Evolutionary conservation across 2,329 filamentous ascomycete genomes (phyloP).

Genomic region (Cladosporium sp.): DNA sequence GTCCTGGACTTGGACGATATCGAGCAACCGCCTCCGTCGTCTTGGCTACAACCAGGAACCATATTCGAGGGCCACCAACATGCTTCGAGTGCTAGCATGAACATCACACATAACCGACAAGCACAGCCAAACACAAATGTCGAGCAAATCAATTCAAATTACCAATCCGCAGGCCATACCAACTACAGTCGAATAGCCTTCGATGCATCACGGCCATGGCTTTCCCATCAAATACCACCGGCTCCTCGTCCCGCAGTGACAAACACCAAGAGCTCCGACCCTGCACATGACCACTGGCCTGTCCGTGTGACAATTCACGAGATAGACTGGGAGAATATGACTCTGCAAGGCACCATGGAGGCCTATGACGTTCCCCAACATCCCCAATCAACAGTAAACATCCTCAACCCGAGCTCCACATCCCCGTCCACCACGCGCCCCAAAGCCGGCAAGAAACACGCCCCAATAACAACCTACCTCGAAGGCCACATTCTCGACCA

Average conservation of each 20-base stretch:
- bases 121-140: conserved; percentile 21
- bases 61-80: conserved; percentile 63
- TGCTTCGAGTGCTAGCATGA: conserved; percentile 43
- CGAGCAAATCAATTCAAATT: conserved; percentile 38
- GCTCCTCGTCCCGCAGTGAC: conserved; percentile 17
- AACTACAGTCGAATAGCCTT: conserved; percentile 31
- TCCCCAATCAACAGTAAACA: conserved; percentile 30
- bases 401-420: conserved; percentile 23
- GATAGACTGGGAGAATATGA: conserved; percentile 62
- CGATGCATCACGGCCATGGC: conserved; percentile 41
- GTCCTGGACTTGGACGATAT: conserved; percentile 56
- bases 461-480: conserved; percentile 63
- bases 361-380: conserved; percentile 65
- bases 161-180: conserved; percentile 29
- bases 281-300: conserved; percentile 62
- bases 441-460: conserved; percentile 45
- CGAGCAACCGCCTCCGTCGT: conserved; percentile 54
- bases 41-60: conserved; percentile 62
- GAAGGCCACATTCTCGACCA: conserved; percentile 70
- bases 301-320: conserved; percentile 66
- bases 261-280: conserved; percentile 23
- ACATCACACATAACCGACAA: conserved; percentile 22
- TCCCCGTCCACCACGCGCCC: conserved; percentile 21
- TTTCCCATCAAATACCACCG: conserved; percentile 35
- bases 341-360: conserved; percentile 67